A percentile compares a stretch with the other conserved stretches of the same genome.
Conservation (phyloP, 2,329 filamentous ascomycete species). For the Thielaviopsis ethacetica region DNA sequence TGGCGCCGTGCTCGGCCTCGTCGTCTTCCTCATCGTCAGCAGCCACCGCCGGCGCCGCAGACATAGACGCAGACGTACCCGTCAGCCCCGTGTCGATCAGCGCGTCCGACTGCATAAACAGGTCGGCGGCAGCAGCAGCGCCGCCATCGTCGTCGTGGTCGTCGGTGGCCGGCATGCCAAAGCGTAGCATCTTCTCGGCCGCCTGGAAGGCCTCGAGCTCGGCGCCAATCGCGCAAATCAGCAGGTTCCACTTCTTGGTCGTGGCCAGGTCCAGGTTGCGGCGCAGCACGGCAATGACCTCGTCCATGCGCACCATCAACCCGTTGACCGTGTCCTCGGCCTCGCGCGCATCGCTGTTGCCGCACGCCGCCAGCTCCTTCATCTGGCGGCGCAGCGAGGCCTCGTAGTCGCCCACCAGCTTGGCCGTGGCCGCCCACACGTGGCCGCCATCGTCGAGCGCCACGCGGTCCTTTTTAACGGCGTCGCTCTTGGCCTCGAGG, state of each 20-base stretch:
- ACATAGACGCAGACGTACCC: not conserved
- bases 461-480: slow-evolving; percentile 42
- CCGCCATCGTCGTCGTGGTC: no score
- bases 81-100: not conserved
- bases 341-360: slow-evolving; percentile 12
- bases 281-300: slow-evolving; percentile 38
- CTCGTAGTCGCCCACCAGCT: slow-evolving; percentile 48
- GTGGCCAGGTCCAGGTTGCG: slow-evolving; percentile 38
- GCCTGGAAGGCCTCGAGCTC: slow-evolving; percentile 52
- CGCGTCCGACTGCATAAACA: slow-evolving; percentile 13
- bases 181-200: slow-evolving; percentile 38
- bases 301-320: slow-evolving; percentile 39
- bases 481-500: slow-evolving; percentile 35
- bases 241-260: slow-evolving; percentile 51
- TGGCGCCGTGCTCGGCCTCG: slow-evolving; percentile 15
- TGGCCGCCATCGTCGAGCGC: slow-evolving; percentile 51
- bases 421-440: slow-evolving; percentile 48
- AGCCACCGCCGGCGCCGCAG: not conserved
- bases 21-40: slow-evolving; percentile 6
- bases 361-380: slow-evolving; percentile 18
- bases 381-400: slow-evolving; percentile 41
- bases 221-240: slow-evolving; percentile 61
- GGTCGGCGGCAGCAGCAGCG: slow-evolving; percentile 1
- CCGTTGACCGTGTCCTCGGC: slow-evolving; percentile 25
- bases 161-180: slow-evolving; percentile 19